These are phyloP conservation scores for Cephaloascus albidus DNA, from an alignment of 805 yeast species.

Conservation along the genomic window DNA sequence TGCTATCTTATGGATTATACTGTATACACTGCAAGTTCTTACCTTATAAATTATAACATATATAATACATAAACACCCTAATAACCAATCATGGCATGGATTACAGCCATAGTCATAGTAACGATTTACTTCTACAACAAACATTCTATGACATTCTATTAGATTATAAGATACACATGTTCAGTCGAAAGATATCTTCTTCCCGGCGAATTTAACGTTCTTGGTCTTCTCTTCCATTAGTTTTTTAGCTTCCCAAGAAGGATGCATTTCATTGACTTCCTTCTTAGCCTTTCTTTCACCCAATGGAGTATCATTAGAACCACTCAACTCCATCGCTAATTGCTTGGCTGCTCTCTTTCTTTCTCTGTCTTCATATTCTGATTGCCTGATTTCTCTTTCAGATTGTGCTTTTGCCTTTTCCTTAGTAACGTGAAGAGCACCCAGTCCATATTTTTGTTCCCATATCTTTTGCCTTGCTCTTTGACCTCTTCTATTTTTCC, in stretches of 20 bases:
- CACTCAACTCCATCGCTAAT: conserved; percentile 19
- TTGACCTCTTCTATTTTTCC: conserved; percentile 93
- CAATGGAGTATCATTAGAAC: conserved; percentile 28
- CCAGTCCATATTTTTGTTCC: conserved; percentile 80
- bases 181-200: conserved; percentile 78
- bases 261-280: conserved; percentile 49
- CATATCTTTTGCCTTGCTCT: conserved; percentile 94
- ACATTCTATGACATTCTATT: too few relatives aligned
- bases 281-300: conserved; percentile 19
- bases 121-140: too few relatives aligned
- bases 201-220: conserved; percentile 69
- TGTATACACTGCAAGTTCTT: too few relatives aligned
- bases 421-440: conserved; percentile 75
- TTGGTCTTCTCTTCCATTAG: conserved; percentile 57
- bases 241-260: conserved; percentile 96
- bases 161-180: too few relatives aligned
- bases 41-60: too few relatives aligned
- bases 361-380: conserved; percentile 65
- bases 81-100: too few relatives aligned
- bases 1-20: too few relatives aligned
- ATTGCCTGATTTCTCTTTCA: conserved; percentile 50
- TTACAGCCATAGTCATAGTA: too few relatives aligned
- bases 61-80: too few relatives aligned
- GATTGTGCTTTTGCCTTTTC: conserved; percentile 45
- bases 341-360: conserved; percentile 55